Conservation (phyloP, 23 red algal genomes). For the Gracilaria gracilis region DNA sequence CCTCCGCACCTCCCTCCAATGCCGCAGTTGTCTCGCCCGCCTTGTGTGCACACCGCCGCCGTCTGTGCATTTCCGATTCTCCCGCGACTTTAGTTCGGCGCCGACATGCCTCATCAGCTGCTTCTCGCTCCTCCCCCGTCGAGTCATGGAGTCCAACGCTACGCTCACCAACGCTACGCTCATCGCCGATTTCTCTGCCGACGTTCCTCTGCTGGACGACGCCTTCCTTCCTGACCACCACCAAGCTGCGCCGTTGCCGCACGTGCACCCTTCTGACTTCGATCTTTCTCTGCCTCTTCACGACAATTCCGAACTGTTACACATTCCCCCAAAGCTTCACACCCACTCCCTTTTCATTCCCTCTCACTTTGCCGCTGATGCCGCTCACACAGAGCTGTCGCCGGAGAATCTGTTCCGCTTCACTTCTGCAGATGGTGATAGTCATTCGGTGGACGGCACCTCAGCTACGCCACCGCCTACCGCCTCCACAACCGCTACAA, state of each 20-base stretch:
- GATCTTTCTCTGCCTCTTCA: not conserved
- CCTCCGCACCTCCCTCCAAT: too few species aligned
- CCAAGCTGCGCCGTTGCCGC: not conserved
- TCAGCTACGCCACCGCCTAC: not conserved
- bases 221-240: not conserved
- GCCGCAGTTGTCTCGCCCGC: too few species aligned
- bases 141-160: not conserved
- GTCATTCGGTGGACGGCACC: not conserved
- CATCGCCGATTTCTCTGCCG: not conserved
- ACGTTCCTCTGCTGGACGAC: not conserved
- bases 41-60: too few species aligned
- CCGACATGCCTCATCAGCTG: not conserved
- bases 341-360: not conserved
- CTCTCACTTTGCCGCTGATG: not conserved
- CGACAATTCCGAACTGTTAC: not conserved
- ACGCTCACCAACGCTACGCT: not conserved
- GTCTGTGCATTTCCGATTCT: not conserved
- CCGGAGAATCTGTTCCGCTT: not conserved
- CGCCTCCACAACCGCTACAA: not conserved
- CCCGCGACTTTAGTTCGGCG: not conserved
- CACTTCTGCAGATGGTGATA: not conserved
- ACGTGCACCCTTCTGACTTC: not conserved
- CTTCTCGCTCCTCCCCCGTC: not conserved
- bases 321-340: not conserved
- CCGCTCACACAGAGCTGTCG: not conserved